Conservation (phyloP, 2,329 filamentous ascomycete genomes). For the Teratosphaeria viscida region DNA sequence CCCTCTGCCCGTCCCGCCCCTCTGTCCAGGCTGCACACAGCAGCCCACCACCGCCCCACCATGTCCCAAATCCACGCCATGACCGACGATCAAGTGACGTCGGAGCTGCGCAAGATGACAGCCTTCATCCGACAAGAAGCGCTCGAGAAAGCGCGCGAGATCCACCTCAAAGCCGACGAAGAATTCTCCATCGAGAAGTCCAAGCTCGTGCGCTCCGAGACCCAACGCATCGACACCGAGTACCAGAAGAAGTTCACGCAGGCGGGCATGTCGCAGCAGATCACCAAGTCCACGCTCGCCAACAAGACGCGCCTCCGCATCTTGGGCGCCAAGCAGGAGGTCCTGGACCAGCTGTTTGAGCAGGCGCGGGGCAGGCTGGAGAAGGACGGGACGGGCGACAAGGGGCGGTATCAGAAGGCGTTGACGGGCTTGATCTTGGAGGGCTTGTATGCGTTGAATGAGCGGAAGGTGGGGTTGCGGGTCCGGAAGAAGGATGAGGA, state of each 20-base stretch:
- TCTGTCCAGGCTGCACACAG: background rate
- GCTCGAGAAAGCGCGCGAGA: conserved; percentile 91
- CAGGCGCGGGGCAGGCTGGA: conserved; percentile 41
- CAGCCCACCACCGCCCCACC: conserved; percentile 29
- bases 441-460: conserved; percentile 77
- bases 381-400: conserved; percentile 51
- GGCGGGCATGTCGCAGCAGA: conserved; percentile 96
- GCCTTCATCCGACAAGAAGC: conserved; percentile 99
- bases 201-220: conserved; percentile 94
- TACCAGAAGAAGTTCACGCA: conserved; percentile 99
- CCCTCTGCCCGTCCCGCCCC: background rate
- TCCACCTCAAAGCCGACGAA: conserved; percentile 96
- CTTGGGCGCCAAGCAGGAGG: conserved; percentile 74
- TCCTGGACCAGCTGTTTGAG: conserved; percentile 86
- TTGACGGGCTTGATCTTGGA: conserved; percentile 78
- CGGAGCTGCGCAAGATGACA: conserved; percentile 99
- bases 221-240: conserved; percentile 74
- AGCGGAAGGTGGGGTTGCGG: conserved; percentile 64
- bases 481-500: conserved; percentile 72
- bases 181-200: conserved; percentile 99
- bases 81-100: conserved; percentile 94
- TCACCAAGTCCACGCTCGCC: conserved; percentile 87
- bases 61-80: conserved; percentile 93
- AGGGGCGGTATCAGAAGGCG: conserved; percentile 62
- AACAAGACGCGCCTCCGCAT: conserved; percentile 93